Evolutionary conservation across 371 early-diverging fungal species (phyloP).

Genomic region (Rhizopus sp.): DNA sequence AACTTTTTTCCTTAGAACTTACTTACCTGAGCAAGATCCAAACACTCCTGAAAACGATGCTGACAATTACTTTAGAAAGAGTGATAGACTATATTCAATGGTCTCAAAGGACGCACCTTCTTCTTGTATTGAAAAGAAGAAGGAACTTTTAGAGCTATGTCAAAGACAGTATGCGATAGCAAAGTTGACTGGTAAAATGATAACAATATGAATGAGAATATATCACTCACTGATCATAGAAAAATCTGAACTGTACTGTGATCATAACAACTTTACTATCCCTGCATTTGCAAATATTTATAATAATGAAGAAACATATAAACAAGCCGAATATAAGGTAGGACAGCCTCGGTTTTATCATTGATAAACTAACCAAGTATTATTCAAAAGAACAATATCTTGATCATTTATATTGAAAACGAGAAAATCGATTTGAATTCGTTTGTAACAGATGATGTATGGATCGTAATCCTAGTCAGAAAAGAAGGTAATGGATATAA

Average conservation of each 20-base stretch:
- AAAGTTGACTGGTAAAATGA: slow-evolving; percentile 16
- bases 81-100: slow-evolving; percentile 29
- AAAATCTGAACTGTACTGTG: slow-evolving; percentile 19
- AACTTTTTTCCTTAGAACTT: slow-evolving; percentile 38
- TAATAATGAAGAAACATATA: slow-evolving; percentile 14
- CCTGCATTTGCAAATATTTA: slow-evolving; percentile 24
- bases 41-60: slow-evolving; percentile 26
- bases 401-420: slow-evolving; percentile 49
- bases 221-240: slow-evolving; percentile 7
- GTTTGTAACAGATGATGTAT: slow-evolving; percentile 23
- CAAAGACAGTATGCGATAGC: slow-evolving; percentile 22
- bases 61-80: slow-evolving; percentile 29
- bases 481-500: slow-evolving; percentile 18
- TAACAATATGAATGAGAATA: neutral
- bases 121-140: slow-evolving; percentile 11
- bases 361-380: neutral
- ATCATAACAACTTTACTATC: slow-evolving; percentile 14
- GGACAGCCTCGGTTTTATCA: neutral
- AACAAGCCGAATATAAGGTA: slow-evolving; percentile 16
- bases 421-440: slow-evolving; percentile 19
- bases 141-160: slow-evolving; percentile 15
- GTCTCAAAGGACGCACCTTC: slow-evolving; percentile 2
- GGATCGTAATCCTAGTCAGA: slow-evolving; percentile 36
- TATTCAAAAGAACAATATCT: slow-evolving; percentile 39
- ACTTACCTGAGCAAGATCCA: slow-evolving; percentile 19